Evolutionary conservation across 139 green algal genomes (phyloP), one percentile per base, ranked within the genome.

Genomic region (Chlamydomonas incerta): DNA sequence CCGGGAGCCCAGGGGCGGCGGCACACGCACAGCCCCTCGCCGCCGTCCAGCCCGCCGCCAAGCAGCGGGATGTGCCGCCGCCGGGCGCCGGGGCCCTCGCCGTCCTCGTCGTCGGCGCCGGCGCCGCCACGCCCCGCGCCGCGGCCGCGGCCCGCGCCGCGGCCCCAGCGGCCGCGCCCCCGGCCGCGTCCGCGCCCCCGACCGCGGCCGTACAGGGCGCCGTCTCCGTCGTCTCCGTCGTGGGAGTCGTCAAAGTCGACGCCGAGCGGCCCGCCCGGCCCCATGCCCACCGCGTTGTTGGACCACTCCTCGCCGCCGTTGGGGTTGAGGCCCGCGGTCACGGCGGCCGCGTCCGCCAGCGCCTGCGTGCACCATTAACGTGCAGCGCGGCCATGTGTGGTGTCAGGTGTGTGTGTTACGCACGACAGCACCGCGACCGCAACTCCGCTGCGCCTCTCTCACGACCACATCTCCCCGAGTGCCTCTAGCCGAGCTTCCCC

Each of bases 1-100:
- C 13, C 68, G 20, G 74, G 34, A 58, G 69, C 35, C 74, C 74
- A 82, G 24, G 24, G 23, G 29, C 15, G 24, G 34, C 57, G 58
- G 26, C 74, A 82, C 8, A 60, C 58, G 74, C 74, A 82, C 57
- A 37, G 71, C 31, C 68, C n/a, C 73, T 68, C 73, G 52, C 57
- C 34, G 17, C 73, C 55, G 55, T 55, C 55, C 13, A 55, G 52
- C 10, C 72, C 73, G 58, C 74, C 58, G 34, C 57, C 74, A 23
- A n/a, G 10, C 11, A 41, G 58, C 18, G 31, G 57, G 57, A 29
- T 33, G n/a, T 24, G 58, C 31, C 60, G 58, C 58, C 71, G 34
- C 74, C 58, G 33, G 33, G 23, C 74, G 24, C 58, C 18, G 34
- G 57, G 31, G 11, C 58, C 58, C 8, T 72, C 35, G 11, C 31